phyloP scores from a whole-genome alignment of 768 basidiomycete species.

The Antrodiella citrinella region DNA sequence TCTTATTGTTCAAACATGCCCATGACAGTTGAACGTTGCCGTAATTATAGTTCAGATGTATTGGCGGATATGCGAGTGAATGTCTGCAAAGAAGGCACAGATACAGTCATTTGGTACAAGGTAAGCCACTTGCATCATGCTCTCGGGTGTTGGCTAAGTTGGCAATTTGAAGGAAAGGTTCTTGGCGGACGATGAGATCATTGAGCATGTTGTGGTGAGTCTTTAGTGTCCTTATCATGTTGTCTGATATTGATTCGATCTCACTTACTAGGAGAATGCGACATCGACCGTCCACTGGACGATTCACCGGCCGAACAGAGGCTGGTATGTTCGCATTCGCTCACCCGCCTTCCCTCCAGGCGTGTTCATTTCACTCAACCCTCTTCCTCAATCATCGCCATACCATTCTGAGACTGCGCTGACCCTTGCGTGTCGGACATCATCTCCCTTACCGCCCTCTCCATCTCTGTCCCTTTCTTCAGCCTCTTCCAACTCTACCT shows the following conservation, averaged over 20 bases:
- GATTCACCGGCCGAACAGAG: conserved; percentile 70
- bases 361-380: conserved; percentile 27
- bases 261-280: conserved; percentile 48
- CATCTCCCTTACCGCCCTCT: conserved; percentile 6
- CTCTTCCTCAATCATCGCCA: conserved; percentile 23
- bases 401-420: conserved; percentile 26
- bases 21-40: too few species aligned
- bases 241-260: too few species aligned
- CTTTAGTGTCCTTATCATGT: not conserved
- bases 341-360: conserved; percentile 60
- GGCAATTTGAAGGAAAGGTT: conserved; percentile 52
- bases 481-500: conserved; percentile 4
- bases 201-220: conserved; percentile 67
- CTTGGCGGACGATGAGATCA: conserved; percentile 64
- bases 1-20: too few species aligned
- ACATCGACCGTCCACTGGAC: conserved; percentile 62
- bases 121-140: conserved; percentile 26
- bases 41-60: conserved; percentile 62
- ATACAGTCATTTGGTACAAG: conserved; percentile 67
- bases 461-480: conserved; percentile 4
- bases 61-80: conserved; percentile 62
- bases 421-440: conserved; percentile 28
- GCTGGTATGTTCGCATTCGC: conserved; percentile 79
- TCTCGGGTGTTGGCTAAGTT: conserved; percentile 10
- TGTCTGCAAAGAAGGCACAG: conserved; percentile 47